Base-by-base conservation (phyloP, 2,329 filamentous ascomycete genomes). In the Thermomyces lanuginosus region DNA sequence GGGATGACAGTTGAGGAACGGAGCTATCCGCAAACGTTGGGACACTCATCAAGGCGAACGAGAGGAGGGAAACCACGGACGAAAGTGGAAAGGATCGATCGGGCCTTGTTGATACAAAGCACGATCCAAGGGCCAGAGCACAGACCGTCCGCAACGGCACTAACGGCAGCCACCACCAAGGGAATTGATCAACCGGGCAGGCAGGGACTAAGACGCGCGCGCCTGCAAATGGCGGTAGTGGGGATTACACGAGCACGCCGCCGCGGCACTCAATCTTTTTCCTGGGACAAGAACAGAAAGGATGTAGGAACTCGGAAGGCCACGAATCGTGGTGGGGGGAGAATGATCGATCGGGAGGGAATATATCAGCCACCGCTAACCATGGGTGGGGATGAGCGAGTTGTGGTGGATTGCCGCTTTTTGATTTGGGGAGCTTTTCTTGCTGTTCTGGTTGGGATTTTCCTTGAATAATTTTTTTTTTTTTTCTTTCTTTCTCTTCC, bases 31-130 rank as follows among this genome's bases (percentile, higher is more conserved):
- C 37, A 39, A 46, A 54, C 38, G 49, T 48, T 41, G 50, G 43
- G 40, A 45, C 48, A 51, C 49, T 55, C 51, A 54, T 55, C 46
- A 51, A 55, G 49, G 43, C 44, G 41, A 46, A 34, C 28, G 41
- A 35, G 37, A 31, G 32, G 33, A 36, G 29, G 35, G 28, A 34
- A 29, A 36, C 33, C 24, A 27, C 19, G 28, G 34, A 26, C 26
- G 21, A n/a, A n/a, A n/a, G n/a, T n/a, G n/a, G n/a, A n/a, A n/a
- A n/a, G n/a, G n/a, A n/a, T n/a, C n/a, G n/a, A n/a, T n/a, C 26
- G 10, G 11, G 16, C 15, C 14, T 16, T 21, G 19, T 9, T 15
- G 24, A 17, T 18, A 26, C 24, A n/a, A 11, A 12, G 16, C 24
- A 17, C 16, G 8, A 27, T 37, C 32, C 37, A 36, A 38, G 34